Conservation (phyloP, 1,284 basidiomycete species). For the Golubevia pallescens region DNA sequence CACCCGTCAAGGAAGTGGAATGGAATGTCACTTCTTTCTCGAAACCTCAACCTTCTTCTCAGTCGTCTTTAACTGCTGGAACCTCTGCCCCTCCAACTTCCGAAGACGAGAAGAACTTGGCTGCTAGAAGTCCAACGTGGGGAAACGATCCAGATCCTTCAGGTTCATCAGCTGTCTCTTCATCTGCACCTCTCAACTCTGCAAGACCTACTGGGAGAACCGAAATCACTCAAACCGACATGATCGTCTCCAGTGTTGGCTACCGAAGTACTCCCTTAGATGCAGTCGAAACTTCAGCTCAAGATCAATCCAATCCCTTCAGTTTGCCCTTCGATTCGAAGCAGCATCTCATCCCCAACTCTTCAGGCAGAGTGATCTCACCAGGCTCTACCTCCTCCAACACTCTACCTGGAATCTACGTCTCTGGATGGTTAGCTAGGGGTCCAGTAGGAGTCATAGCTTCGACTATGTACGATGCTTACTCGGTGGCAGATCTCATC, state of each 20-base stretch:
- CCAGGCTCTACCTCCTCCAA: background rate
- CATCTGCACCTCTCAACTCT: slow-evolving; percentile 17
- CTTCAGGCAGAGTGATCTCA: slow-evolving; percentile 13
- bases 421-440: slow-evolving; percentile 56
- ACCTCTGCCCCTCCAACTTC: background rate
- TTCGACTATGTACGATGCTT: slow-evolving; percentile 59
- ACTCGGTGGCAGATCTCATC: slow-evolving; percentile 48
- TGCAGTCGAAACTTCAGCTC: background rate
- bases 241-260: slow-evolving; percentile 51
- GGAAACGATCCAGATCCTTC: slow-evolving; percentile 7
- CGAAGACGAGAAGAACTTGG: background rate
- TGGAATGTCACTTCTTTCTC: slow-evolving; percentile 37
- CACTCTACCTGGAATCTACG: slow-evolving; percentile 36
- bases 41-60: slow-evolving; percentile 6
- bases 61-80: background rate
- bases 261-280: slow-evolving; percentile 44
- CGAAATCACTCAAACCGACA: slow-evolving; percentile 28
- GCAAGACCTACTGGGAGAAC: slow-evolving; percentile 27
- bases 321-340: slow-evolving; percentile 20
- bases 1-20: slow-evolving; percentile 17
- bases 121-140: slow-evolving; percentile 1
- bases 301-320: slow-evolving; percentile 7
- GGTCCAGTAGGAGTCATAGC: slow-evolving; percentile 60
- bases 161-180: slow-evolving; percentile 2
- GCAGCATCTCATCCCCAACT: slow-evolving; percentile 23